A percentile compares a stretch with the other conserved stretches of the same genome.
Evolutionary conservation across 768 basidiomycete genomes (phyloP).

Genomic region (Amanita polypyramis): DNA sequence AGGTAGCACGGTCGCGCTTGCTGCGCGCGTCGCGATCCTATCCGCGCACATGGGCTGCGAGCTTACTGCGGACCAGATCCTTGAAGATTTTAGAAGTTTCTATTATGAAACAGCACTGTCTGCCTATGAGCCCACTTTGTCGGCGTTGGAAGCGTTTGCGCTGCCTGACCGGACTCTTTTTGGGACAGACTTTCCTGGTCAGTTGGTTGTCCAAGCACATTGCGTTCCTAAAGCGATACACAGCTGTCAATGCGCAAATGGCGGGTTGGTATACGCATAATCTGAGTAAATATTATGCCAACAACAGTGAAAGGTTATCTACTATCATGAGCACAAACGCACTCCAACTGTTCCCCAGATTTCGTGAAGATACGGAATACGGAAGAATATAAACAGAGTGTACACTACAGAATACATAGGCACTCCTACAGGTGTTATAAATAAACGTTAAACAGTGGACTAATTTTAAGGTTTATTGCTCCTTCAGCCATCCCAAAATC

Average conservation of each 20-base stretch:
- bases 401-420: too few species aligned
- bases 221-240: background rate
- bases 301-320: constrained; percentile 27
- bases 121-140: constrained; percentile 41
- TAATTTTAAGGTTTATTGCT: background rate
- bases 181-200: constrained; percentile 74
- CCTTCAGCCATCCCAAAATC: constrained; percentile 53
- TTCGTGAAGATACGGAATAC: constrained; percentile 6
- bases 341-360: constrained; percentile 35
- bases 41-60: constrained; percentile 61
- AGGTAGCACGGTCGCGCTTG: constrained; percentile 56
- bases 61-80: constrained; percentile 52
- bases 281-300: constrained; percentile 34
- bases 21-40: constrained; percentile 58
- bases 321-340: constrained; percentile 41
- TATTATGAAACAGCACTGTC: constrained; percentile 69
- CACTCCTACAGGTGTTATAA: too few species aligned
- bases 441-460: background rate
- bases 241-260: constrained; percentile 50
- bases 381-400: background rate
- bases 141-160: constrained; percentile 41
- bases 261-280: constrained; percentile 52
- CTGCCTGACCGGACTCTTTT: constrained; percentile 45
- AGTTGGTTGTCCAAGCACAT: constrained; percentile 1
- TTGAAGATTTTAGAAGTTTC: constrained; percentile 59